Percentiles rank a stretch among this genome's conserved stretches.
Conservation (phyloP, 306 rosid genomes). For the Neltuma alba region DNA sequence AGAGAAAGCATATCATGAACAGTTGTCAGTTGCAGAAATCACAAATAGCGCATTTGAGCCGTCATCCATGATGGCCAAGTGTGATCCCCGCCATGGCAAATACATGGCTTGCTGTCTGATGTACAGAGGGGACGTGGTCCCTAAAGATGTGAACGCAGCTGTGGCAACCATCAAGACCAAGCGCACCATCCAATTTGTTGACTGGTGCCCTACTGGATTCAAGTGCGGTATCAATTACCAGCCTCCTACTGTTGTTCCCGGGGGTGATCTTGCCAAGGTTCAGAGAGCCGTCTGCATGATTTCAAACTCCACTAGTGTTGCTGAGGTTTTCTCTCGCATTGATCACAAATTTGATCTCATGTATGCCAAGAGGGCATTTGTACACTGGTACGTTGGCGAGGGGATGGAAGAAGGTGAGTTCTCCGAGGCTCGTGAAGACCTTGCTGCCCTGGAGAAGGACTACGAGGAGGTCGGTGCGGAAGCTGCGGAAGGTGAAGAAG, state of each 20-base stretch:
- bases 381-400: conserved; percentile 92
- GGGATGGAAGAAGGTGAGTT: conserved; percentile 93
- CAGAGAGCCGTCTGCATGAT: conserved; percentile 91
- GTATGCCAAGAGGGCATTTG: conserved; percentile 86
- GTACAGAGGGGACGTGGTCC: conserved; percentile 88
- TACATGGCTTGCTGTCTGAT: conserved; percentile 88
- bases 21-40: conserved; percentile 81
- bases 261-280: conserved; percentile 83
- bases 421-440: conserved; percentile 87
- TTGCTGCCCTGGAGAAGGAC: conserved; percentile 79
- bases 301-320: conserved; percentile 84
- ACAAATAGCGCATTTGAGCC: conserved; percentile 84
- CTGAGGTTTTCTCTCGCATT: conserved; percentile 80
- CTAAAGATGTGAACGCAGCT: conserved; percentile 83
- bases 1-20: conserved; percentile 85
- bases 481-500: conserved; percentile 68
- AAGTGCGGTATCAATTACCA: conserved; percentile 89
- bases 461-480: conserved; percentile 85
- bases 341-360: conserved; percentile 85
- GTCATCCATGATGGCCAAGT: conserved; percentile 88
- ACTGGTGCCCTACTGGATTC: conserved; percentile 93
- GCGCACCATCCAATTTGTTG: conserved; percentile 82
- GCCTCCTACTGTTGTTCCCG: conserved; percentile 83
- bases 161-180: conserved; percentile 88
- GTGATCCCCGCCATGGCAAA: conserved; percentile 85